These are phyloP conservation scores for Alloteropsis angusta DNA, from an alignment of 202 grass and related monocot species.

Conservation along the genomic window DNA sequence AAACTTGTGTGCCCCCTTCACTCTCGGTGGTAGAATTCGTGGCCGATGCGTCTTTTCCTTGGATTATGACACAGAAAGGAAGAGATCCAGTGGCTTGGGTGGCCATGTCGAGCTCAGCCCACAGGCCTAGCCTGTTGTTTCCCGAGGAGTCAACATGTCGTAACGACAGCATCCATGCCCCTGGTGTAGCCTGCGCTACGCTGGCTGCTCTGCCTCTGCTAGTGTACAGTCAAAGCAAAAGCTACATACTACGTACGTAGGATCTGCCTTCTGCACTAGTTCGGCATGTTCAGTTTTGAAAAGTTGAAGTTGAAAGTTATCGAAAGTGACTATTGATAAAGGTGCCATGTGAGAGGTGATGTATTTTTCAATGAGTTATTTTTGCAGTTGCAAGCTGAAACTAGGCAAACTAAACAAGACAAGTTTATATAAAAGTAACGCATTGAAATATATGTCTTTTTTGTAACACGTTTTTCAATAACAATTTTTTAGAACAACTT, in stretches of 20 bases:
- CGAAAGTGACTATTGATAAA: no score
- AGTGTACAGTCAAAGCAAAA: background rate
- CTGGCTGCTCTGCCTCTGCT: background rate
- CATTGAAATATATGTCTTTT: no score
- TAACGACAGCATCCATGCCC: background rate
- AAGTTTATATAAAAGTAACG: no score
- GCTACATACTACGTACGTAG: background rate
- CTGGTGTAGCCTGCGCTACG: background rate
- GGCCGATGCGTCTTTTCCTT: slow-evolving; percentile 31
- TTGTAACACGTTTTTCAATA: no score
- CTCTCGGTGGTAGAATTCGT: background rate
- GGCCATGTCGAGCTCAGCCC: background rate
- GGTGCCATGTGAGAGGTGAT: no score
- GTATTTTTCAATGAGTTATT: no score
- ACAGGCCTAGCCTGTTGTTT: slow-evolving; percentile 17
- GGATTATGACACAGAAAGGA: slow-evolving; percentile 20
- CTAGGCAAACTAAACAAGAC: no score
- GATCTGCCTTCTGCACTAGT: no score
- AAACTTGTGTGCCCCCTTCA: background rate
- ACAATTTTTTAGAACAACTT: no score
- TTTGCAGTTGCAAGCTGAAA: no score
- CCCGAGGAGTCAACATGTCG: slow-evolving; percentile 34
- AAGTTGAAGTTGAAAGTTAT: no score
- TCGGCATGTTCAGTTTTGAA: no score
- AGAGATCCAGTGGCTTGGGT: background rate